phyloP scores from a whole-genome alignment of 768 basidiomycete genomes.

The Kwoniella bestiolae region DNA sequence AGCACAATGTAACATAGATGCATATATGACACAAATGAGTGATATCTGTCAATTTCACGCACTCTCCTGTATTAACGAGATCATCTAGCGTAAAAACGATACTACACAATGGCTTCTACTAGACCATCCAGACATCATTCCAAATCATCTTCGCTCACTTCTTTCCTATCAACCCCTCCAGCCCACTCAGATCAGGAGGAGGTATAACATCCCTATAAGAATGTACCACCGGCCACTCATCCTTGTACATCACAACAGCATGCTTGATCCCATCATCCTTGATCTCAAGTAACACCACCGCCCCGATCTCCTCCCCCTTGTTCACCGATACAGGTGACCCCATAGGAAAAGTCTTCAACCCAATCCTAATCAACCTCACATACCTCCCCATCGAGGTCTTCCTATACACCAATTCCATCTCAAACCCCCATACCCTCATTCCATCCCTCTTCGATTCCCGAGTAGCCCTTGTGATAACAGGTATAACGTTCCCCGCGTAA shows the following conservation, averaged over 20 bases:
- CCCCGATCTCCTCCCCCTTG: slow-evolving; percentile 1
- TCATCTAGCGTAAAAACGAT: background rate
- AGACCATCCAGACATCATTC: background rate
- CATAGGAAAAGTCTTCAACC: background rate
- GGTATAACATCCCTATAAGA: slow-evolving; percentile 25
- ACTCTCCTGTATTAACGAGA: background rate
- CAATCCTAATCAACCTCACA: slow-evolving; percentile 11
- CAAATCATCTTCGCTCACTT: background rate
- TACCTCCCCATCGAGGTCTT: background rate
- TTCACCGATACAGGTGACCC: background rate
- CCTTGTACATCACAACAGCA: slow-evolving; percentile 28
- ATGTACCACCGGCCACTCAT: slow-evolving; percentile 36
- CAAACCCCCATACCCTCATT: slow-evolving; percentile 11
- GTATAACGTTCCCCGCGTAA: background rate
- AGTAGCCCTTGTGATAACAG: background rate
- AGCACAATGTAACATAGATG: background rate
- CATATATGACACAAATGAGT: slow-evolving; percentile 2
- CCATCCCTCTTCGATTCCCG: slow-evolving; percentile 1
- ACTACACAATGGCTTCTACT: too few species aligned
- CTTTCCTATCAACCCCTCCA: slow-evolving; percentile 2
- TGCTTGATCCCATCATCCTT: slow-evolving; percentile 4
- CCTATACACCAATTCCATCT: slow-evolving; percentile 16
- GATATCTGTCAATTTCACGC: background rate
- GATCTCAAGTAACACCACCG: slow-evolving; percentile 30
- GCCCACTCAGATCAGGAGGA: slow-evolving; percentile 21